A percentile compares a stretch with the other conserved stretches of the same genome.
phyloP scores from a whole-genome alignment of 257 asterid species.

The Solanum habrochaites region DNA sequence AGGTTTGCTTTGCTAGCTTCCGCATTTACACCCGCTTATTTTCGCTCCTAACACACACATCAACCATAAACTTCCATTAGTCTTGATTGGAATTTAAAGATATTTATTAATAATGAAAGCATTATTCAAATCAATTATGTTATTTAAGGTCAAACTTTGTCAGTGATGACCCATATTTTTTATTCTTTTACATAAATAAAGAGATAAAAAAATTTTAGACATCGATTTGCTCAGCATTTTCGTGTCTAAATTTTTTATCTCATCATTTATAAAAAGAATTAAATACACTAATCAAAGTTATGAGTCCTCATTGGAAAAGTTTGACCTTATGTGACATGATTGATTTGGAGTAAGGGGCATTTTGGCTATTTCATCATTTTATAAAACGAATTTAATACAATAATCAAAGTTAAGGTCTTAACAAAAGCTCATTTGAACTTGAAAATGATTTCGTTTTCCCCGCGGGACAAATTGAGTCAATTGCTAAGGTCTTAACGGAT shows the following conservation, averaged over 20 bases:
- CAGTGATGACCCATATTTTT: not conserved
- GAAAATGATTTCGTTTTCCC: accelerated
- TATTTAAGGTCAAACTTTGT: not conserved
- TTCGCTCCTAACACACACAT: too few relatives aligned
- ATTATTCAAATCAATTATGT: not conserved
- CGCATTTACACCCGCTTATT: too few relatives aligned
- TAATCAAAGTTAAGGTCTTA: too few relatives aligned
- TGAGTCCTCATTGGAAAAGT: not conserved
- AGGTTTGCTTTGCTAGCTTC: too few relatives aligned
- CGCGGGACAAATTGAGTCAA: too few relatives aligned
- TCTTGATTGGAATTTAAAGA: not conserved
- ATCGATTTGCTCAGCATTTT: not conserved
- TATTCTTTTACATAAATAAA: not conserved
- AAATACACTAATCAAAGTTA: not conserved
- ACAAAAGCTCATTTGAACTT: too few relatives aligned
- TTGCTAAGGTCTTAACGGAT: too few relatives aligned
- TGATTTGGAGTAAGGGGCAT: not conserved
- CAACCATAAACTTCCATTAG: not conserved
- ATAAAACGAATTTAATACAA: too few relatives aligned
- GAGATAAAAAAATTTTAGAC: not conserved
- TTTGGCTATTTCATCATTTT: too few relatives aligned
- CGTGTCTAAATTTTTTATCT: not conserved
- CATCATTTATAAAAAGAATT: not conserved
- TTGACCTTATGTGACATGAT: not conserved
- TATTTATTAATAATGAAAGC: not conserved